These are phyloP conservation scores for Taiozyma sp. DNA, from an alignment of 1,139 yeast species.

Conservation along the genomic window DNA sequence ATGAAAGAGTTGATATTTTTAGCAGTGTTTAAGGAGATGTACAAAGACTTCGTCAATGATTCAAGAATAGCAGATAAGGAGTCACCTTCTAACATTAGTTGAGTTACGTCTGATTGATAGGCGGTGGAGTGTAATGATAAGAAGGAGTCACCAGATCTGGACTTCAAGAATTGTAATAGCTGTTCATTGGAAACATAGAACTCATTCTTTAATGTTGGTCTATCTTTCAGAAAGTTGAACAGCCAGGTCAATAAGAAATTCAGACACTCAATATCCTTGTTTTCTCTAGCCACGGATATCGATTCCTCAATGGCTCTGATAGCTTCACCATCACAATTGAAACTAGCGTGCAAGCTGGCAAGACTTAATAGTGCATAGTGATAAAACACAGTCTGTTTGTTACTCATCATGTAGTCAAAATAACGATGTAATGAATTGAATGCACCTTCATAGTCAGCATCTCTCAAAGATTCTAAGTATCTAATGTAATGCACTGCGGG, in stretches of 20 bases:
- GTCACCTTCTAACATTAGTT: constrained; percentile 46
- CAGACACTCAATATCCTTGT: constrained; percentile 67
- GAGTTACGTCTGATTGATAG: constrained; percentile 53
- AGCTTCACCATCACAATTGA: constrained; percentile 72
- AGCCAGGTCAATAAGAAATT: constrained; percentile 80
- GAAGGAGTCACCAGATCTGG: constrained; percentile 50
- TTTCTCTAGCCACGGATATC: constrained; percentile 81
- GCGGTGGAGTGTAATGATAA: constrained; percentile 49
- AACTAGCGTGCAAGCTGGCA: constrained; percentile 73
- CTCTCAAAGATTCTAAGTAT: constrained; percentile 57
- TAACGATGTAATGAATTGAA: constrained; percentile 70
- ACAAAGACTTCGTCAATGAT: constrained; percentile 47
- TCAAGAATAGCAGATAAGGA: constrained; percentile 42
- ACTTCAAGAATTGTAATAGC: constrained; percentile 55
- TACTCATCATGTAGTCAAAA: constrained; percentile 81
- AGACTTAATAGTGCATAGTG: constrained; percentile 79
- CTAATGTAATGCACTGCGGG: constrained; percentile 62
- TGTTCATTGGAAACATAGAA: constrained; percentile 45
- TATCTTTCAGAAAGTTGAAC: constrained; percentile 59
- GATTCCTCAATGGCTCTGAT: constrained; percentile 82
- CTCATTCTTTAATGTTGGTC: constrained; percentile 51
- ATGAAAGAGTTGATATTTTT: constrained; percentile 32
- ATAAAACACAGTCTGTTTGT: constrained; percentile 56
- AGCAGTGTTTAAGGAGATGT: constrained; percentile 35
- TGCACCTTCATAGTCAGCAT: constrained; percentile 68